Percentiles rank a stretch among this genome's conserved stretches.
phyloP scores from a whole-genome alignment of 495 filamentous ascomycete species.

The Penicillium paxilli region DNA sequence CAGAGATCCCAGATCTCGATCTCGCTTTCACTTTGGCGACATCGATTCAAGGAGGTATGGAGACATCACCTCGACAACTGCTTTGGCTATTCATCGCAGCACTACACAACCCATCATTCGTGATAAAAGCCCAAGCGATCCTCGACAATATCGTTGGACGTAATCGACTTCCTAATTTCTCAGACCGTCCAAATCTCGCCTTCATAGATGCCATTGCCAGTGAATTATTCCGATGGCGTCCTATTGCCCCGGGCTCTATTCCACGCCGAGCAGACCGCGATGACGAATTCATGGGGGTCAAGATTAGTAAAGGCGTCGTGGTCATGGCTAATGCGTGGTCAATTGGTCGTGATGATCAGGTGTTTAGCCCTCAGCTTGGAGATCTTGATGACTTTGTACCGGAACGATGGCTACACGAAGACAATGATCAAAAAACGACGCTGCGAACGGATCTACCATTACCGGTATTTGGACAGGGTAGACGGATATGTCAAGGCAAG shows the following conservation, averaged over 20 bases:
- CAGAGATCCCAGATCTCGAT: slow-evolving; percentile 22
- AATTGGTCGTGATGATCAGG: slow-evolving; percentile 23
- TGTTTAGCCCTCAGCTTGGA: slow-evolving; percentile 24
- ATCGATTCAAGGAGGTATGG: slow-evolving; percentile 31
- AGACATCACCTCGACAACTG: slow-evolving; percentile 31
- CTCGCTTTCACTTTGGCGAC: slow-evolving; percentile 31
- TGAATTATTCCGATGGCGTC: slow-evolving; percentile 40
- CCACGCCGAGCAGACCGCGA: slow-evolving; percentile 53
- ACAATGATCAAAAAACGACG: slow-evolving; percentile 1
- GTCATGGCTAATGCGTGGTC: slow-evolving; percentile 57
- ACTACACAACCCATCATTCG: slow-evolving; percentile 14
- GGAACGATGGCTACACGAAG: slow-evolving; percentile 22
- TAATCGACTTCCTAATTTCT: slow-evolving; percentile 27
- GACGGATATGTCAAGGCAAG: slow-evolving; percentile 32
- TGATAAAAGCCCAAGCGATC: slow-evolving; percentile 26
- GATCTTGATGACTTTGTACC: slow-evolving; percentile 23
- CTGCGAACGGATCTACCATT: slow-evolving; percentile 27
- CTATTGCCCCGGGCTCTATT: slow-evolving; percentile 34
- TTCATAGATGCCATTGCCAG: slow-evolving; percentile 33
- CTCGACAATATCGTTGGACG: slow-evolving; percentile 36
- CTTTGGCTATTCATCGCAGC: slow-evolving; percentile 33
- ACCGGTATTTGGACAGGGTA: slow-evolving; percentile 32
- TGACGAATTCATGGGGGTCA: slow-evolving; percentile 49
- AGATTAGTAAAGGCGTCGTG: slow-evolving; percentile 51
- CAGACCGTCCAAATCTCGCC: slow-evolving; percentile 24